Conservation (phyloP, 1,284 basidiomycete genomes). For the Gymnopus androsaceus region DNA sequence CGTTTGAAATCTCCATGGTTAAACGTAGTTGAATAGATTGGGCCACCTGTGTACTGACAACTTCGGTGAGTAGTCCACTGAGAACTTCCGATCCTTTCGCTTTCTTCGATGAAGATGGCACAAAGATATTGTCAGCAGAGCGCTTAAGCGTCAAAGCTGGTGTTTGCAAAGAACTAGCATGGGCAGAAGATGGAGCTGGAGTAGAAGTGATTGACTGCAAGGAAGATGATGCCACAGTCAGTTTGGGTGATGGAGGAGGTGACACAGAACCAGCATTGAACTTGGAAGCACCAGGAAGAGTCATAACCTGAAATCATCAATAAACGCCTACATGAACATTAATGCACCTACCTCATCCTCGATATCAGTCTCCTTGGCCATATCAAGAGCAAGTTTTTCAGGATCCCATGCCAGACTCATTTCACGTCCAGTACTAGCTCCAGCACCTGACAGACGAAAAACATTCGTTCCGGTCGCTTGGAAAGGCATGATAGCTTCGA, state of each 20-base stretch:
- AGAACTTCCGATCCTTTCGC: not conserved
- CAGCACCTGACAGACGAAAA: not conserved
- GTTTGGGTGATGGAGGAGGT: not conserved
- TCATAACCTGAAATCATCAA: too few relatives aligned
- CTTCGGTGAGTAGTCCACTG: not conserved
- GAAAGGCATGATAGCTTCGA: constrained; percentile 6
- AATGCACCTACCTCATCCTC: too few relatives aligned
- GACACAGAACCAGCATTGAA: too few relatives aligned
- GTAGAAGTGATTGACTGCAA: too few relatives aligned
- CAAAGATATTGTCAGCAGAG: not conserved
- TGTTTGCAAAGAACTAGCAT: not conserved
- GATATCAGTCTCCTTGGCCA: too few relatives aligned
- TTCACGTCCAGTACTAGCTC: not conserved
- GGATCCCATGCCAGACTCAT: not conserved
- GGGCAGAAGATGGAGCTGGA: not conserved
- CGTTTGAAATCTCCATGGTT: too few relatives aligned
- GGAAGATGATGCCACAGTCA: too few relatives aligned
- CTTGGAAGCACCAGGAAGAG: too few relatives aligned
- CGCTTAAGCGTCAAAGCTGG: not conserved
- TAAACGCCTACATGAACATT: too few relatives aligned
- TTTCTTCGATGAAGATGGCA: not conserved
- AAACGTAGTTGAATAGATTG: too few relatives aligned
- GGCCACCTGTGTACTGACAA: too few relatives aligned
- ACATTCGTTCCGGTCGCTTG: constrained; percentile 5
- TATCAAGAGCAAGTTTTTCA: not conserved